Evolutionary conservation across 2,329 filamentous ascomycete genomes (phyloP), one percentile per base, ranked within the genome.

Genomic region (Alternaria sp.): DNA sequence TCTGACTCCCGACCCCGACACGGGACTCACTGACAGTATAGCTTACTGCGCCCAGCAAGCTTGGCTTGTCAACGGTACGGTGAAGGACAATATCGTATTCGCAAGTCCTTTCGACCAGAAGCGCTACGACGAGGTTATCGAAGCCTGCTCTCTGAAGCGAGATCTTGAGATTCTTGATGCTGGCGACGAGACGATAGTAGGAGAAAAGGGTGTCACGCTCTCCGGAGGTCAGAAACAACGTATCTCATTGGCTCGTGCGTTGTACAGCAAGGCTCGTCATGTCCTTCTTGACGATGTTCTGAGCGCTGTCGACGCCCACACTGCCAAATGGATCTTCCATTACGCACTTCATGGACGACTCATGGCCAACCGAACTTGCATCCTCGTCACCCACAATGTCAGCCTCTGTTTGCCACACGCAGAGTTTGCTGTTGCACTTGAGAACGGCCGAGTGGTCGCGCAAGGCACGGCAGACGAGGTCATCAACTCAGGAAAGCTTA

Each of bases 141-240:
- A 93, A 44, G 94, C 95, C 41, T 99, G 96, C 80, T 95, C 94
- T 3, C 83, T 99, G 59, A 92, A 97, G 78, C 91, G 93, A 57
- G 96, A 99, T 78, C 85, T 99, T 14, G 89, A 97, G 67, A 97
- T 98, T 45, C 87, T 99, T 2, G 94, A 97, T 78, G 89, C 90
- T 64, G 96, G 96, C 44, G 96, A 99, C 77, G 89, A 96, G 79
- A 98, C 96, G 0, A 83, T 97, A 21, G 96, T 99, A 30, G 96
- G 96, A 55, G 96, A 99, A 78, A 99, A 98, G 81, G 96, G 96
- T 33, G 97, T 99, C 66, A 95, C 95, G 15, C 87, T 99, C 14
- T 99, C 96, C 7, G 96, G 96, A 67, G 96, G 96, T 7, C 96
- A 99, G 81, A 98, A 98, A 82, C 96, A 99, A 80, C 90, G 96